Percentiles rank a stretch among this genome's conserved stretches.
phyloP scores from a whole-genome alignment of 139 green algal species.

The Zygnema cylindricum region DNA sequence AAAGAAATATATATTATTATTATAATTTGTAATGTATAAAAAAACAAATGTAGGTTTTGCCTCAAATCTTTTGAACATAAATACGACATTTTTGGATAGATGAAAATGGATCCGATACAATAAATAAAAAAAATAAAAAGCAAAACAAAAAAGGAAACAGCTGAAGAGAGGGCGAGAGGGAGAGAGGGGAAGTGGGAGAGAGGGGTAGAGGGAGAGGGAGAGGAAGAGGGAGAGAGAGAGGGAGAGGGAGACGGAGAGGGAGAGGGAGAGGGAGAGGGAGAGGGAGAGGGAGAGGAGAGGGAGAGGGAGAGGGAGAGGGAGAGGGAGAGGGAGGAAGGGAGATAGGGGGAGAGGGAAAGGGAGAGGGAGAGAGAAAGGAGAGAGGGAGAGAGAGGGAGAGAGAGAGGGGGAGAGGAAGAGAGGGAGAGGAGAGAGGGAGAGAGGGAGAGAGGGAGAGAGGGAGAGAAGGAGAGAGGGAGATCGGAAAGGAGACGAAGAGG shows the following conservation, averaged over 20 bases:
- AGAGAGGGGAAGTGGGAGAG: too few species aligned
- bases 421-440: neutral
- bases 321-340: neutral
- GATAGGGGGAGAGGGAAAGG: too few species aligned
- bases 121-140: too few species aligned
- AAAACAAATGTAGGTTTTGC: neutral
- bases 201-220: too few species aligned
- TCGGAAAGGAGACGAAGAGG: neutral
- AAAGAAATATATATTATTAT: neutral
- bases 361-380: too few species aligned
- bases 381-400: too few species aligned
- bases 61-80: neutral
- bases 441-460: neutral
- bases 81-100: neutral
- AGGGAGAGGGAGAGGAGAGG: neutral
- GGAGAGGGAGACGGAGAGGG: neutral
- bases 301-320: neutral
- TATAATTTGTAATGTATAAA: neutral
- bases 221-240: neutral
- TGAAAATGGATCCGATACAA: too few species aligned
- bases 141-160: too few species aligned
- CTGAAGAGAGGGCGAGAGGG: neutral
- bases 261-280: neutral
- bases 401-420: neutral
- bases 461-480: neutral